Conservation (phyloP, 352 stramenopile species). For the Thalassiosira hispida region DNA sequence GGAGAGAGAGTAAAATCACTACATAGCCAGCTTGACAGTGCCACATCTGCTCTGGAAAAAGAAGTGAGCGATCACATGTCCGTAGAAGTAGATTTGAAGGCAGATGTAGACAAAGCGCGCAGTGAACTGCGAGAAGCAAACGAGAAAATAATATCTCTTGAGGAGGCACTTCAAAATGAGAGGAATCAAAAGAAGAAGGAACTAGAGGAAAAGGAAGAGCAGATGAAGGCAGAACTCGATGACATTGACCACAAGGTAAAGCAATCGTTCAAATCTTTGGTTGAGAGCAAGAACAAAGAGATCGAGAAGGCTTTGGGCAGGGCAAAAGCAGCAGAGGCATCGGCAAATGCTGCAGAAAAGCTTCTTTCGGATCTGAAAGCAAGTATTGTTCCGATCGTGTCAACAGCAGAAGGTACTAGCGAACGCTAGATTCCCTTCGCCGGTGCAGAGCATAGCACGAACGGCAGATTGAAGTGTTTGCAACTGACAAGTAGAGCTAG, state of each 20-base stretch:
- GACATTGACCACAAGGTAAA: slow-evolving; percentile 46
- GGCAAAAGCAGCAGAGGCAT: slow-evolving; percentile 36
- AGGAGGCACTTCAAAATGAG: slow-evolving; percentile 26
- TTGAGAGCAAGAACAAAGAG: slow-evolving; percentile 47
- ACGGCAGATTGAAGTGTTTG: too few species aligned
- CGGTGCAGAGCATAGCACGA: not conserved
- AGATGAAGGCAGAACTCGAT: slow-evolving; percentile 45
- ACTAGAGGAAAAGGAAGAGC: slow-evolving; percentile 29
- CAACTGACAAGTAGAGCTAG: too few species aligned
- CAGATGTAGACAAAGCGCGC: slow-evolving; percentile 6
- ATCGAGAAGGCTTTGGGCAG: slow-evolving; percentile 38
- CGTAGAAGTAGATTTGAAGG: slow-evolving; percentile 8
- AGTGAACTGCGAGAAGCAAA: slow-evolving; percentile 20
- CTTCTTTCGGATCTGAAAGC: slow-evolving; percentile 36
- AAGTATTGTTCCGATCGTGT: slow-evolving; percentile 26
- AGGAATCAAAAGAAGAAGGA: slow-evolving; percentile 33
- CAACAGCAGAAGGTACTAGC: slow-evolving; percentile 25
- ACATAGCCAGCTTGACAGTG: slow-evolving; percentile 22
- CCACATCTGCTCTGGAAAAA: slow-evolving; percentile 8
- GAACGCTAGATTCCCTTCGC: slow-evolving; percentile 25
- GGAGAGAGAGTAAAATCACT: slow-evolving; percentile 26
- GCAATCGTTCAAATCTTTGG: slow-evolving; percentile 30
- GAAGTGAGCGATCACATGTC: slow-evolving; percentile 14
- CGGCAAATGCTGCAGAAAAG: slow-evolving; percentile 34
- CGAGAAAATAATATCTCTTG: slow-evolving; percentile 19